phyloP scores from a whole-genome alignment of 805 yeast species.

The Starmerella tilneyi region DNA sequence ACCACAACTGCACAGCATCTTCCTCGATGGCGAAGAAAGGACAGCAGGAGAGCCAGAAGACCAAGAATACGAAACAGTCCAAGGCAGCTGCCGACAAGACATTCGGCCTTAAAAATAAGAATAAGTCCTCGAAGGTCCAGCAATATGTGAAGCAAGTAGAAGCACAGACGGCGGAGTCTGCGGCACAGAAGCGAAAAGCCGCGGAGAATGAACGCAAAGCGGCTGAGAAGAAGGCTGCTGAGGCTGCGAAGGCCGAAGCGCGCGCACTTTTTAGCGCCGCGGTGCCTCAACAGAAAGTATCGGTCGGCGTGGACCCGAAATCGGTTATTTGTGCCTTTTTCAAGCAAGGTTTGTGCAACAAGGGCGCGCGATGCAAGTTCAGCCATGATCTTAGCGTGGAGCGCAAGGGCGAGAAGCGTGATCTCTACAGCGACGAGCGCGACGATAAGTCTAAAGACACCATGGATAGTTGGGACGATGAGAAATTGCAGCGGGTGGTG shows the following conservation, averaged over 20 bases:
- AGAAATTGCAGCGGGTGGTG: constrained; percentile 76
- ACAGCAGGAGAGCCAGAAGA: constrained; percentile 44
- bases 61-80: constrained; percentile 44
- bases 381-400: constrained; percentile 81
- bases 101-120: constrained; percentile 90
- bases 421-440: constrained; percentile 84
- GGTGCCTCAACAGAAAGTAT: constrained; percentile 69
- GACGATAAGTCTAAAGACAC: constrained; percentile 62
- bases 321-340: constrained; percentile 81
- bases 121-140: constrained; percentile 87
- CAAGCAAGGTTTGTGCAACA: constrained; percentile 73
- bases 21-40: constrained; percentile 51
- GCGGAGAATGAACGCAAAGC: constrained; percentile 59
- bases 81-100: constrained; percentile 73
- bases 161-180: constrained; percentile 46
- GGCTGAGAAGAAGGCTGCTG: constrained; percentile 83
- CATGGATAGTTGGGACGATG: constrained; percentile 97
- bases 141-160: constrained; percentile 58
- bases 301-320: constrained; percentile 96
- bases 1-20: too few relatives aligned
- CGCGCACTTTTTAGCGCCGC: constrained; percentile 59
- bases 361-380: constrained; percentile 65
- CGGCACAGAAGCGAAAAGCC: constrained; percentile 54
- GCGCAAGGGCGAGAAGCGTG: constrained; percentile 80
- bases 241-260: constrained; percentile 79